Percentiles rank a stretch among this genome's conserved stretches.
phyloP scores from a whole-genome alignment of 2,329 filamentous ascomycete species.

The Xylaria sp. region DNA sequence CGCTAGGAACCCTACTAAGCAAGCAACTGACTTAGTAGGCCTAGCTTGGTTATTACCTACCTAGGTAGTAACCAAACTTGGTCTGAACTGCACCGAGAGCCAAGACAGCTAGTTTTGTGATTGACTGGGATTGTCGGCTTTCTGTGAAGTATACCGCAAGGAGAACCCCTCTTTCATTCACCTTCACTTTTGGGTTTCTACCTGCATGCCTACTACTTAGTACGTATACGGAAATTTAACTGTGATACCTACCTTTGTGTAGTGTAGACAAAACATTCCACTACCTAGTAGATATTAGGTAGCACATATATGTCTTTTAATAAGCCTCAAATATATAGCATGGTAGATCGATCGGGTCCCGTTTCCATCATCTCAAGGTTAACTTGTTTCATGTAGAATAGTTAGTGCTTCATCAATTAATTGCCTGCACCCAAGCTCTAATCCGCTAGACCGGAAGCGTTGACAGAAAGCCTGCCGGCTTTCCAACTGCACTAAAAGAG shows the following conservation, averaged over 20 bases:
- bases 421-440: neutral
- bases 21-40: conserved; percentile 5
- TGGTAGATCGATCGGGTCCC: neutral
- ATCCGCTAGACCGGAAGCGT: neutral
- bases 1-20: too few species aligned
- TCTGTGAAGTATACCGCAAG: neutral
- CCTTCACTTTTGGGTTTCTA: neutral
- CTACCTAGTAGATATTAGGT: too few species aligned
- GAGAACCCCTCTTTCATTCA: neutral
- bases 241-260: too few species aligned
- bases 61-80: conserved; percentile 7
- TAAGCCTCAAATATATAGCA: neutral
- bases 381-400: neutral
- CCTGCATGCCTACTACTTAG: neutral
- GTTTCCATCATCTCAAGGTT: neutral
- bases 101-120: too few species aligned
- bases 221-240: neutral
- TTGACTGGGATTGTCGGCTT: neutral
- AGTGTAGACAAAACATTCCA: too few species aligned
- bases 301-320: too few species aligned
- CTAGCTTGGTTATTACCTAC: conserved; percentile 6
- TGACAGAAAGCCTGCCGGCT: conserved; percentile 2
- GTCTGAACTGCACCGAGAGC: neutral
- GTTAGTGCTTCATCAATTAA: neutral
- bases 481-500: neutral